Percentiles rank a stretch among this genome's conserved stretches.
Evolutionary conservation across 1,139 yeast genomes (phyloP).

Genomic region (Suhomyces wounanorum): DNA sequence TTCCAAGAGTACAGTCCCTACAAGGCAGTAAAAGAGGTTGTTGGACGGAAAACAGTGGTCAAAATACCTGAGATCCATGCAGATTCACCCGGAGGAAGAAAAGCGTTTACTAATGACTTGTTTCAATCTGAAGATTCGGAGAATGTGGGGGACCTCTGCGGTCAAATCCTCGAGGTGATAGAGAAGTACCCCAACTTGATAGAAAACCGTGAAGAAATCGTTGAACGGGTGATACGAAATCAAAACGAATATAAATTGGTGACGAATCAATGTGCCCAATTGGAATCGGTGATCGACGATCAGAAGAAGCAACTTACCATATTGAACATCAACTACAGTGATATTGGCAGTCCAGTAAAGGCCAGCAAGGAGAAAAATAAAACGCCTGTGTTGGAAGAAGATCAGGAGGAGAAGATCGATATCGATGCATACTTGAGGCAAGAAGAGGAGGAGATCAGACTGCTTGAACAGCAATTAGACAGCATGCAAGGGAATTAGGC

Average conservation of each 20-base stretch:
- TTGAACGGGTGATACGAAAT: slow-evolving; percentile 23
- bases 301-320: slow-evolving; percentile 32
- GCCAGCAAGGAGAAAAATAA: slow-evolving; percentile 17
- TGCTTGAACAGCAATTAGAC: slow-evolving; percentile 32
- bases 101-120: background rate
- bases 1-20: slow-evolving; percentile 20
- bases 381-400: slow-evolving; percentile 16
- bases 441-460: slow-evolving; percentile 39
- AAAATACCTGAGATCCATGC: slow-evolving; percentile 15
- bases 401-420: slow-evolving; percentile 34
- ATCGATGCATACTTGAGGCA: slow-evolving; percentile 34
- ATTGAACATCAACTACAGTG: slow-evolving; percentile 29
- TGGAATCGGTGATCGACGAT: slow-evolving; percentile 31
- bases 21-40: slow-evolving; percentile 11
- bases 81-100: slow-evolving; percentile 7
- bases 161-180: slow-evolving; percentile 23
- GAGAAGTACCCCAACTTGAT: slow-evolving; percentile 34
- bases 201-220: slow-evolving; percentile 26
- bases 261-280: slow-evolving; percentile 27
- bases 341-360: slow-evolving; percentile 23
- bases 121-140: slow-evolving; percentile 8
- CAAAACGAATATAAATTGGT: slow-evolving; percentile 26
- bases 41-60: slow-evolving; percentile 19
- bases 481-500: slow-evolving; percentile 15
- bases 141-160: slow-evolving; percentile 24